Evolutionary conservation across 176 grass and related monocot species (phyloP), one percentile per base, ranked within the genome.

Genomic region (Zizania latifolia): DNA sequence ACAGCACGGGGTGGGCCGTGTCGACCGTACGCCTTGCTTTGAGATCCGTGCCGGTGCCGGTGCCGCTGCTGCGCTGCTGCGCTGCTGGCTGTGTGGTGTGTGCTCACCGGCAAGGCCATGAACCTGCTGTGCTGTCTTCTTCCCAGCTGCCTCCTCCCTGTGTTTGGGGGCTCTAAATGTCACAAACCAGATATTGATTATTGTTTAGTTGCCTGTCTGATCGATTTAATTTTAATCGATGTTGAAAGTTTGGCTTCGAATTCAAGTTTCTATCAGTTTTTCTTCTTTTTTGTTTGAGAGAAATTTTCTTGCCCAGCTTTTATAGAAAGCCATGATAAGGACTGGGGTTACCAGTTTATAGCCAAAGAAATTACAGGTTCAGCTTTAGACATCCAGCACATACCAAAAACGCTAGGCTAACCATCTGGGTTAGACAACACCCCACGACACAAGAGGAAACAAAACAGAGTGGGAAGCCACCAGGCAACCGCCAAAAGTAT

Each of bases 191-290:
- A 62, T 56, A 72, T n/a, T n/a, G n/a, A n/a, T n/a, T n/a, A 19
- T 23, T 50, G 74, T 77, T 44, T 14, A 65, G 21, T 45, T 65
- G 74, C 17, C 60, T 77, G 30, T 64, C 30, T 17, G 41, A 51
- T 36, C 74, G n/a, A n/a, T n/a, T 0, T n/a, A 35, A n/a, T n/a
- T 16, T 34, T 14, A 43, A 53, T 53, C 48, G 41, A n/a, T 11
- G 10, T 8, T 62, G 39, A 28, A 24, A 33, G 38, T 44, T 76
- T 76, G 57, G 10, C 61, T 46, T 23, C 57, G 15, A 14, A 2
- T 55, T 50, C n/a, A n/a, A 56, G 2, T 1, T 24, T 77, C n/a
- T 11, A 16, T 48, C 17, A 34, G 16, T 54, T 71, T 9, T 5
- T 8, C 6, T 33, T 34, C 32, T 5, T 17, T 4, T 33, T 10